These are phyloP conservation scores for Plectosphaerella plurivora DNA, from an alignment of 2,329 filamentous ascomycete species.

Conservation along the genomic window DNA sequence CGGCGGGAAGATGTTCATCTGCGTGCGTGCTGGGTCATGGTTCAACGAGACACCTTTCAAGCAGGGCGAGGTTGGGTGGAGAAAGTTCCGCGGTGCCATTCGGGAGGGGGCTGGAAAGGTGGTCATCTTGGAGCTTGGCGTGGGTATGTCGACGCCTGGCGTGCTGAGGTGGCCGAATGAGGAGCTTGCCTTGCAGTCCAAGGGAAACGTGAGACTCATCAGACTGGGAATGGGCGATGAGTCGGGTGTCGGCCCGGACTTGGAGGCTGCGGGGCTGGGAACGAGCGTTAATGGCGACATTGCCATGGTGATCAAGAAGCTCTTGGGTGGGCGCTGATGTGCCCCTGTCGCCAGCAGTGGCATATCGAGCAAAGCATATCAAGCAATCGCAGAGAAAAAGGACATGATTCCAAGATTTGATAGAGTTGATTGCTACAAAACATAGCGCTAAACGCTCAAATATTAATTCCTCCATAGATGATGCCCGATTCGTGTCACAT, in stretches of 20 bases:
- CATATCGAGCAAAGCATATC: background rate
- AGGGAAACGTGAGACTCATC: conserved; percentile 10
- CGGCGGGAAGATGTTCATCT: conserved; percentile 12
- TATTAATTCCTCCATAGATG: too few relatives aligned
- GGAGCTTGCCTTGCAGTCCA: conserved; percentile 5
- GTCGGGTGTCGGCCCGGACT: conserved; percentile 8
- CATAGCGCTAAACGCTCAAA: too few relatives aligned
- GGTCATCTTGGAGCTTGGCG: conserved; percentile 14
- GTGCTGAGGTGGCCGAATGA: conserved; percentile 15
- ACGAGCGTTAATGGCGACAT: conserved; percentile 14
- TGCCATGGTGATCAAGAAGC: conserved; percentile 2
- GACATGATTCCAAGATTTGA: too few relatives aligned
- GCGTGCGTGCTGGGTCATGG: conserved; percentile 13
- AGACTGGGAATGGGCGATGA: conserved; percentile 13
- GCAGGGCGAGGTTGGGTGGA: conserved; percentile 10
- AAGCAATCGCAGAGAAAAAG: too few relatives aligned
- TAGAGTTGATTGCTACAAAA: too few relatives aligned
- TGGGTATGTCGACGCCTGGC: conserved; percentile 13
- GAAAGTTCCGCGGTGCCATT: conserved; percentile 5
- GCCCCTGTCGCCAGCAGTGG: background rate
- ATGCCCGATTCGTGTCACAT: too few relatives aligned
- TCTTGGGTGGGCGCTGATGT: background rate
- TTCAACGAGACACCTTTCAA: conserved; percentile 14
- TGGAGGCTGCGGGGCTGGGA: conserved; percentile 10
- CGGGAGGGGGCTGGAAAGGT: conserved; percentile 1